phyloP scores from a whole-genome alignment of 768 basidiomycete genomes.

The Guyanaporus albipodus region DNA sequence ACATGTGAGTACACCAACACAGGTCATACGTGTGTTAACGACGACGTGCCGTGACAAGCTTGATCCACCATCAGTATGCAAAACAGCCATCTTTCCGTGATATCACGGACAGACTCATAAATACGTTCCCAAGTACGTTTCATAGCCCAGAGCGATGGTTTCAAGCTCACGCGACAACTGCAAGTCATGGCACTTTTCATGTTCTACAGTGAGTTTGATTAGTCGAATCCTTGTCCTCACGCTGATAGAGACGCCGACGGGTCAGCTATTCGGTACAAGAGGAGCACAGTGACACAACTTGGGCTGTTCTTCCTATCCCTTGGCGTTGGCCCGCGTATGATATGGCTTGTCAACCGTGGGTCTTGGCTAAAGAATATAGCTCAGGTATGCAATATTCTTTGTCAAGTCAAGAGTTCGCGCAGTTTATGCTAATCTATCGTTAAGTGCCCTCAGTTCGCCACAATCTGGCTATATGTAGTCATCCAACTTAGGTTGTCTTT shows the following conservation, averaged over 20 bases:
- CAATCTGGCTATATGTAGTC: constrained; percentile 73
- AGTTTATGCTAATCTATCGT: constrained; percentile 1
- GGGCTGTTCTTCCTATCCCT: constrained; percentile 57
- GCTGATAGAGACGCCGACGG: not conserved
- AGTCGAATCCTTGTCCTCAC: not conserved
- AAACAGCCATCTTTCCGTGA: constrained; percentile 47
- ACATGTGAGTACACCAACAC: constrained; percentile 55
- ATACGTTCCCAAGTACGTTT: constrained; percentile 69
- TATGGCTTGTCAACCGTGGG: constrained; percentile 67
- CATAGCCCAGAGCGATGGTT: not conserved
- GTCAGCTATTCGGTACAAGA: constrained; percentile 61
- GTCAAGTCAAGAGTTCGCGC: not conserved
- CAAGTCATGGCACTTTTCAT: constrained; percentile 72
- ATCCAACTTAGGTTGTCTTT: constrained; percentile 65
- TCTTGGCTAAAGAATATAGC: constrained; percentile 70
- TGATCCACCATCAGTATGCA: constrained; percentile 78
- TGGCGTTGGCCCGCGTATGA: constrained; percentile 56
- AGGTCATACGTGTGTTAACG: not conserved
- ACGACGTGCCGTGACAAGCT: constrained; percentile 36
- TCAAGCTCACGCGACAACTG: constrained; percentile 1
- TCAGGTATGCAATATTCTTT: constrained; percentile 46
- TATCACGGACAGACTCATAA: constrained; percentile 53
- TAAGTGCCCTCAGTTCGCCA: constrained; percentile 74
- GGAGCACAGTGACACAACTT: constrained; percentile 47
- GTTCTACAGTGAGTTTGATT: constrained; percentile 25